phyloP scores from a whole-genome alignment of 352 stramenopile species.

The Phytopythium delawarense region DNA sequence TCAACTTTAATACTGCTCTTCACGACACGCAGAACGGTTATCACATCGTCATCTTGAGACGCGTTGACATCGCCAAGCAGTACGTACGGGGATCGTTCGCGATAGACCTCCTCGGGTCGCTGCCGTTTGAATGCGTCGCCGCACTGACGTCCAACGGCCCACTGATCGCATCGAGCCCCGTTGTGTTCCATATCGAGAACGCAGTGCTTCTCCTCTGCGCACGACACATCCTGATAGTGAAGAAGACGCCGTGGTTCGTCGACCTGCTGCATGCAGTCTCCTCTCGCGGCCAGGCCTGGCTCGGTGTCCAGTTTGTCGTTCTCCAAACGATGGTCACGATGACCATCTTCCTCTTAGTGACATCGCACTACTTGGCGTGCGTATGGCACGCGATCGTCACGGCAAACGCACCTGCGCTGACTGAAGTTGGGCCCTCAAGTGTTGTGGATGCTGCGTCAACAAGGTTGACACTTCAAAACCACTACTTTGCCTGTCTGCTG shows the following conservation, averaged over 20 bases:
- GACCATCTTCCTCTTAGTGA: background rate
- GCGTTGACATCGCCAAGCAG: background rate
- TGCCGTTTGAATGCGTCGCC: background rate
- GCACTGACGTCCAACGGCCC: background rate
- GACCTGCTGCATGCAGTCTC: background rate
- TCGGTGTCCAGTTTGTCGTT: constrained; percentile 1
- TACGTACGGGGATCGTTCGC: constrained; percentile 2
- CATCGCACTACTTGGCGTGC: constrained; percentile 5
- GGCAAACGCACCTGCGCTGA: background rate
- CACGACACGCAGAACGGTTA: background rate
- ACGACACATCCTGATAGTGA: background rate
- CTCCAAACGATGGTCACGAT: background rate
- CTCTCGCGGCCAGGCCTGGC: background rate
- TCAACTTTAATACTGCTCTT: constrained; percentile 1
- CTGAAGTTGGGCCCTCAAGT: background rate
- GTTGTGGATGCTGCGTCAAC: background rate
- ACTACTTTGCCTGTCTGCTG: background rate
- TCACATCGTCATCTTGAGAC: background rate
- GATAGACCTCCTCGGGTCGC: background rate
- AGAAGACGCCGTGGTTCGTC: background rate
- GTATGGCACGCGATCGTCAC: background rate
- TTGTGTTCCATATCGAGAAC: constrained; percentile 3
- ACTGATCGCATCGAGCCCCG: background rate
- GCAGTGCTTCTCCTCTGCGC: background rate
- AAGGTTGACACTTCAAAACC: background rate